A percentile compares a stretch with the other conserved stretches of the same genome.
Conservation (phyloP, 176 grass and related monocot genomes). For the Zoysia pacifica region DNA sequence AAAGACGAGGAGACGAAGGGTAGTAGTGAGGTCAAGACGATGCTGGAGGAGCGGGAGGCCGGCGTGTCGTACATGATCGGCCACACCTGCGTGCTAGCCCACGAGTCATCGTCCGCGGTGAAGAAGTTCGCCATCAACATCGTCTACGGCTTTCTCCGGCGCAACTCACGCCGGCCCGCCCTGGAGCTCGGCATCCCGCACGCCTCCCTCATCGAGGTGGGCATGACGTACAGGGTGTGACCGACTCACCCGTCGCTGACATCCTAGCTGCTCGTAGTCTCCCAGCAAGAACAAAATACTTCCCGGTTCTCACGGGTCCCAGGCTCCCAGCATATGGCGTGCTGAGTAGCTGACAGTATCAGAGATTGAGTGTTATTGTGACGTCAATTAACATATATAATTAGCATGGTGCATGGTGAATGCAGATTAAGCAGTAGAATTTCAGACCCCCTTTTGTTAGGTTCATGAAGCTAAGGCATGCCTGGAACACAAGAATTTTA, state of each 20-base stretch:
- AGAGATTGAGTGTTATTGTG: not conserved
- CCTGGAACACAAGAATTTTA: not conserved
- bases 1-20: not conserved
- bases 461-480: not conserved
- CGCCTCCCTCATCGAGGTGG: conserved; percentile 80
- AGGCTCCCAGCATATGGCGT: too few relatives aligned
- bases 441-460: not conserved
- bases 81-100: conserved; percentile 70
- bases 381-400: not conserved
- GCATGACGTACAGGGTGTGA: conserved; percentile 68
- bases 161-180: conserved; percentile 76
- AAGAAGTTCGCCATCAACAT: conserved; percentile 80
- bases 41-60: conserved; percentile 68
- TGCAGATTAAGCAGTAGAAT: not conserved
- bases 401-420: too few relatives aligned
- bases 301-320: too few relatives aligned
- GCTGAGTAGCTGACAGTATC: not conserved
- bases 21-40: conserved; percentile 54
- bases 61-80: conserved; percentile 94
- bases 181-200: conserved; percentile 77
- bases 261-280: too few relatives aligned
- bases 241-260: not conserved
- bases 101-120: conserved; percentile 67
- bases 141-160: conserved; percentile 79
- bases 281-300: too few relatives aligned